Evolutionary conservation across 2,329 filamentous ascomycete genomes (phyloP).

Genomic region (Sordariomycetes sp.): DNA sequence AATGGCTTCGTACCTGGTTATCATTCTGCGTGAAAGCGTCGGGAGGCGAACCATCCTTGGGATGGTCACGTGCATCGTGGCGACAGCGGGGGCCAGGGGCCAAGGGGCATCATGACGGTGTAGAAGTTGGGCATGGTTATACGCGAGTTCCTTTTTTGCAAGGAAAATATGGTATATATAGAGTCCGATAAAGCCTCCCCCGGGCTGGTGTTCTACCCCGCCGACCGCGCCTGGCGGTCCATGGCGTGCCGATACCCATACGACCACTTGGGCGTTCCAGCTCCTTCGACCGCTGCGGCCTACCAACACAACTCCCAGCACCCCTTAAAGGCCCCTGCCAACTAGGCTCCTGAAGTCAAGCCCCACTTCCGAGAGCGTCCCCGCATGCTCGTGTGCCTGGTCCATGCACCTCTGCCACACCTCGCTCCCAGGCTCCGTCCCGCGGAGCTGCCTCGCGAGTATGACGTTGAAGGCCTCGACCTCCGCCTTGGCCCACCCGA

Average conservation of each 20-base stretch:
- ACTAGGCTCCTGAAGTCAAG: slow-evolving; percentile 81
- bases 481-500: slow-evolving; percentile 96
- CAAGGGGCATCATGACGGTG: not conserved
- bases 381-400: slow-evolving; percentile 67
- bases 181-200: not conserved
- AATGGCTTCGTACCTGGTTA: not conserved
- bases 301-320: slow-evolving; percentile 11
- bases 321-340: slow-evolving; percentile 37
- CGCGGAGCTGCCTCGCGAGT: slow-evolving; percentile 73
- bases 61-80: not conserved
- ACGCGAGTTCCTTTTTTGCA: not conserved
- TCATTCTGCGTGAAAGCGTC: not conserved
- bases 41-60: not conserved
- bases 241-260: not conserved
- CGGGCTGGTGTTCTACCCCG: not conserved
- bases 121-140: not conserved
- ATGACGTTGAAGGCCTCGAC: slow-evolving; percentile 83
- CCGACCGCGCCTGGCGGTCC: not conserved
- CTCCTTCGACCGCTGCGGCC: slow-evolving; percentile 10
- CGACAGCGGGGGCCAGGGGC: not conserved
- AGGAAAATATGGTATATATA: not conserved
- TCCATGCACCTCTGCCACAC: slow-evolving; percentile 77
- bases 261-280: not conserved
- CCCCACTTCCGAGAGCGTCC: slow-evolving; percentile 70
- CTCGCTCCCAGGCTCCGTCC: slow-evolving; percentile 61